Evolutionary conservation across 129 eudicot species (phyloP), one percentile per base, ranked within the genome.

Genomic region (Chrysanthemum seticuspe): DNA sequence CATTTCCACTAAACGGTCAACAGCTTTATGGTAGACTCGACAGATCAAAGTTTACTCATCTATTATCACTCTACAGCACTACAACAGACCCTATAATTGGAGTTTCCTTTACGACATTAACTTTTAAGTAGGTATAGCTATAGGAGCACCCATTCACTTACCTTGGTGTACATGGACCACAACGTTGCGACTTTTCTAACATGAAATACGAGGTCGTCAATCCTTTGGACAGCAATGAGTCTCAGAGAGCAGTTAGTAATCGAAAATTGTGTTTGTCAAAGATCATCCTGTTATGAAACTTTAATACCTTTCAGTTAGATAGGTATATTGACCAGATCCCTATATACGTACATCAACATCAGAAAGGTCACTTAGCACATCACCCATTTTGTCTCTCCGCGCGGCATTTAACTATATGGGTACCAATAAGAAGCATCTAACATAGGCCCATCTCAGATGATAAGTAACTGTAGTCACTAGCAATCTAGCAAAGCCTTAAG

Each of bases 321-420:
- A 36, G 45, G 45, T 5, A 36, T 36, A 36, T 36, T 6, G 45
- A 36, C 9, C 6, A 36, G 45, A 36, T 11, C 2, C 18, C 57
- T 5, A 52, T 6, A 57, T 6, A 31, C 40, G 0, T 15, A 18
- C 19, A 4, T 34, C 70, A 65, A 27, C 62, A 68, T 68, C 25
- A 10, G 75, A 21, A 67, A 11, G 57, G 56, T 71, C 65, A 57
- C 56, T 60, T 56, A 55, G 56, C 65, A 18, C 40, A 6, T 58
- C 57, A 72, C 25, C 4, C 36, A 18, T 13, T 13, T 25, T 21
- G 21, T 62, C 14, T 29, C 40, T 13, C 47, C 13, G 9, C 13
- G 31, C 34, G 67, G 14, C 67, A 29, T 60, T 62, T 6, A 23
- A 13, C 44, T 62, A 12, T 5, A 29, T 62, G 19, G 67, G 67